Conservation (phyloP, 2,329 filamentous ascomycete species). For the Lecanoromycetidae sp. region DNA sequence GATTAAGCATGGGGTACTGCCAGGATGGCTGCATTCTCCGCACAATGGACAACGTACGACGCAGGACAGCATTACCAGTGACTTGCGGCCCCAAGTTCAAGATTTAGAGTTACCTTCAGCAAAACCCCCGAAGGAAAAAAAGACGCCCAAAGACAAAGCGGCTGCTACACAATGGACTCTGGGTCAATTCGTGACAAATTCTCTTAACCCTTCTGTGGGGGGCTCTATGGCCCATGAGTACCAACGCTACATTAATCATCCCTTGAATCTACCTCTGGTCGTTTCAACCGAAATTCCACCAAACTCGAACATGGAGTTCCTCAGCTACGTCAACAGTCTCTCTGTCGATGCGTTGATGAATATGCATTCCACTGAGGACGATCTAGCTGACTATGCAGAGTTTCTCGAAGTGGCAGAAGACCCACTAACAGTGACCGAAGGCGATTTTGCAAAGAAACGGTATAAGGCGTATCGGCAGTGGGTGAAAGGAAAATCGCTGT, state of each 20-base stretch:
- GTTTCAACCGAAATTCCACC: slow-evolving; percentile 31
- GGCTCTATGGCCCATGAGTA: slow-evolving; percentile 73
- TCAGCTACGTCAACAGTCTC: slow-evolving; percentile 64
- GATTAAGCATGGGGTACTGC: slow-evolving; percentile 10
- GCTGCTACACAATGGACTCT: slow-evolving; percentile 81
- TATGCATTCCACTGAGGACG: slow-evolving; percentile 47
- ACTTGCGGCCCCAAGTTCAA: slow-evolving; percentile 17
- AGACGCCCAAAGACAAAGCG: slow-evolving; percentile 60
- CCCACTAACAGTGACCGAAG: slow-evolving; percentile 73
- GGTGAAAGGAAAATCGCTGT: slow-evolving; percentile 86
- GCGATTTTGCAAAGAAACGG: slow-evolving; percentile 80
- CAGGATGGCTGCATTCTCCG: slow-evolving; percentile 10
- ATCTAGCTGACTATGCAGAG: slow-evolving; percentile 61
- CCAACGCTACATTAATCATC: slow-evolving; percentile 74
- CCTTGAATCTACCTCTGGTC: slow-evolving; percentile 75
- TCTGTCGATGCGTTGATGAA: slow-evolving; percentile 47
- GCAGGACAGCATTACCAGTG: slow-evolving; percentile 3
- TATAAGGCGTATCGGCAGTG: slow-evolving; percentile 96
- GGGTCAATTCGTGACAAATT: slow-evolving; percentile 71
- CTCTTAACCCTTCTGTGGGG: slow-evolving; percentile 71
- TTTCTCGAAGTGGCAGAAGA: slow-evolving; percentile 68
- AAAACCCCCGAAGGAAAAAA: slow-evolving; percentile 22
- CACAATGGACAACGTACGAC: not conserved
- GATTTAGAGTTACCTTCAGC: slow-evolving; percentile 23
- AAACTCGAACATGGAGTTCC: slow-evolving; percentile 51